Base-by-base conservation (phyloP, 768 basidiomycete species). In the Boletus edulis region DNA sequence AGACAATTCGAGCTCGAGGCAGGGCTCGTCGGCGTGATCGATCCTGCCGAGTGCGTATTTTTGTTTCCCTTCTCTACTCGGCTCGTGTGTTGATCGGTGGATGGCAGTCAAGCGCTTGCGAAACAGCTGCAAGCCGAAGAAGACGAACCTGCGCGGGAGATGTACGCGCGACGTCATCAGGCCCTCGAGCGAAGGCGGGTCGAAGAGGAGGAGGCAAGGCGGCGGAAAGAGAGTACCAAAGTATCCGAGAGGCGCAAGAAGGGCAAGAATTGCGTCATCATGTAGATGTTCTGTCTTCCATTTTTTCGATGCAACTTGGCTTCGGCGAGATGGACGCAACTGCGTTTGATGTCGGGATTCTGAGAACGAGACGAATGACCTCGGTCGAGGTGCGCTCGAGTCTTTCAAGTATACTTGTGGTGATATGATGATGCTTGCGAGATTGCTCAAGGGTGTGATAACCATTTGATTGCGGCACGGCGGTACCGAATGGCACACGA, bases 81-180 rank as follows among this genome's bases (percentile, higher is more conserved):
- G 13, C 6, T 12, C 13, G 13, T 15, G 35, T 12, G 35, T 7
- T 39, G 39, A 39, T 18, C 22, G 22, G 22, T 24, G 24, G 27
- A 9, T 9, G 24, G 27, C 18, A 54, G 53, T 63, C 78, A 76
- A 34, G 83, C 80, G 8, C 76, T 95, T 1, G 94, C 94, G 4
- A 77, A 76, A 45, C 86, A 86, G 57, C 72, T 97, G 2, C 94
- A 95, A 66, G 81, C 80, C 1, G 89, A 93, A 59, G 94, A 95
- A 70, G 85, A 95, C 42, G 77, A 76, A 4, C 70, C 73, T 7
- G 81, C 79, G 0, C 73, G 73, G 4, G 67, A 72, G 32, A 70
- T 75, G 46, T 71, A 75, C 13, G 64, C 69, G 49, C 52, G 66
- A 2, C 71, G 63, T 4, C 67, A 70, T 44, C 67, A 69, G 44